Conservation (phyloP, 257 asterid genomes). For the Striga asiatica region DNA sequence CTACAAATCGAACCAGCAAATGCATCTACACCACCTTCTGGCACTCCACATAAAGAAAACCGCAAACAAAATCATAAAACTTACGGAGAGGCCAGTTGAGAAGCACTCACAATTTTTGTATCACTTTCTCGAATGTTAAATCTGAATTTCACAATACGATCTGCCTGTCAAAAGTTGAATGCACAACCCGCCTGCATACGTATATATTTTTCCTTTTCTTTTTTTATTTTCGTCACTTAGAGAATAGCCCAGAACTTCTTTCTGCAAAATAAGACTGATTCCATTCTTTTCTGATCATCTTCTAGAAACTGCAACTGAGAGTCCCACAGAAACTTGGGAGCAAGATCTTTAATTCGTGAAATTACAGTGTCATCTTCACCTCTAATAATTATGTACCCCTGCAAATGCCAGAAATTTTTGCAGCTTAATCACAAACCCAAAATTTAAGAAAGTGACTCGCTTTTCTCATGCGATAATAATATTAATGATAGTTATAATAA, state of each 20-base stretch:
- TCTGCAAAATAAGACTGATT: conserved; percentile 59
- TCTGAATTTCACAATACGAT: no score
- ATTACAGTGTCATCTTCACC: conserved; percentile 57
- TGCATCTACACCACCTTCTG: neutral
- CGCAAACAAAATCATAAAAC: no score
- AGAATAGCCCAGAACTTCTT: conserved; percentile 82
- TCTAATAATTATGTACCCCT: conserved; percentile 70
- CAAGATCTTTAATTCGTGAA: conserved; percentile 42
- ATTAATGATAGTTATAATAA: no score
- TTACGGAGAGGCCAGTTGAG: conserved; percentile 2
- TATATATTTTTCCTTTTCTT: neutral
- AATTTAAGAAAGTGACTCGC: no score
- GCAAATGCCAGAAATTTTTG: conserved; percentile 18
- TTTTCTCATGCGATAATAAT: no score
- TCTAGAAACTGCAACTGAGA: conserved; percentile 51
- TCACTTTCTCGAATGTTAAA: neutral
- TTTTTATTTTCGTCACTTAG: conserved; percentile 15
- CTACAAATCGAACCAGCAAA: conserved; percentile 1
- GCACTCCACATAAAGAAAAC: no score
- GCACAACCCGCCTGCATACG: neutral
- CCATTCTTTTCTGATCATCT: conserved; percentile 40
- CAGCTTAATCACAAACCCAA: no score
- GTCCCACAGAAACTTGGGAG: conserved; percentile 80
- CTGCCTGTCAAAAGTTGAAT: no score
- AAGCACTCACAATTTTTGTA: conserved; percentile 15